Base-by-base conservation (phyloP, 1,139 yeast genomes). In the Tardiomyces depauwii region DNA sequence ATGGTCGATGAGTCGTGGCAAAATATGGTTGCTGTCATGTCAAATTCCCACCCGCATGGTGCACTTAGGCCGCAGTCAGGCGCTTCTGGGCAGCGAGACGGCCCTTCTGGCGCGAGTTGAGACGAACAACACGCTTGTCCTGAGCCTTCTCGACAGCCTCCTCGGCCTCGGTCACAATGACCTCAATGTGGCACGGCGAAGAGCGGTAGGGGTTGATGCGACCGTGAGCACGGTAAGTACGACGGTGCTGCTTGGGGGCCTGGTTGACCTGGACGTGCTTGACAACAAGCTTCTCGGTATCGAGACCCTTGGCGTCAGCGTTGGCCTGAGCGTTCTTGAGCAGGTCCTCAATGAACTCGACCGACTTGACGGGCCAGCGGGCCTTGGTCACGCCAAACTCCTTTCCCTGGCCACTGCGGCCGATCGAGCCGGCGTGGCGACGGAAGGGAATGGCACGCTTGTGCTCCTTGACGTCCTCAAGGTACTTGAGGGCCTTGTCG, bases 151-250 rank as follows among this genome's bases (percentile, higher is more conserved):
- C 89, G 71, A 91, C 89, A 68, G 77, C 80, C 75, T 88, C 97
- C 64, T 77, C 91, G 74, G 82, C 87, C 81, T 93, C 98, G 67
- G 96, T 82, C 67, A 93, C 78, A 70, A 87, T 82, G 71, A 93
- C 77, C 81, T 93, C 98, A 71, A 93, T 89, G 85, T 93, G 99
- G 68, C 94, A 88, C 71, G 98, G 98, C 66, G 89, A 80, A 56
- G 96, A 86, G 78, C 87, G 93, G 89, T 87, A 91, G 66, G 96
- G 95, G 77, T 89, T 91, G 73, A 88, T 86, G 82, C 97, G 89
- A 85, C 99, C 99, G 83, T 91, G 98, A 67, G 98, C 98, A 83
- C 99, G 91, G 96, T 79, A 93, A 70, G 98, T 91, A 80, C 99
- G 88, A 80, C 98, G 91, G 82, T 98, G 93, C 80, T 87, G 95